Base-by-base conservation (phyloP, 495 filamentous ascomycete genomes). In the Barbatosphaeria neglecta region DNA sequence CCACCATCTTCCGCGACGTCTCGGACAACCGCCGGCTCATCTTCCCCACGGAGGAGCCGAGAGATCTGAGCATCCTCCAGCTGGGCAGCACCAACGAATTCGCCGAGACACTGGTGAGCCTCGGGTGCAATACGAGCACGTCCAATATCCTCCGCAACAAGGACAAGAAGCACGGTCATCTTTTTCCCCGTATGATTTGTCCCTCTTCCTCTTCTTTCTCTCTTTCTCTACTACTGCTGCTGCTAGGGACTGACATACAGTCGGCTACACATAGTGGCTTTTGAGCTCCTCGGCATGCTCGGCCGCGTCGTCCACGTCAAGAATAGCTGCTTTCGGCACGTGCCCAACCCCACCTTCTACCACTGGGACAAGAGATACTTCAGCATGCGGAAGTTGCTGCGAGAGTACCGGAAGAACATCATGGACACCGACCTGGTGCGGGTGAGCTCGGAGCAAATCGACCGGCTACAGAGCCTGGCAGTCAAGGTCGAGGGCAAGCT, bases 261-360 rank as follows among this genome's bases (percentile, higher is more conserved):
- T 16, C 33, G 17, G 2, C 33, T 41, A 7, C n/a, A n/a, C 20
- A 4, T 51, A 75, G 70, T 74, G 1, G 59, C 70, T 3, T 74
- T 76, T 31, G 72, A 76, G 47, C 52, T 76, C 9, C 52, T 76
- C 24, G 72, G 70, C 13, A 76, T 76, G 72, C 55, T 76, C 5
- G 64, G 66, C 42, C 64, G 66, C n/a, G 62, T 59, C 2, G 51
- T 72, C 8, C 66, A 70, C 17, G 63, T 72, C 20, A 50, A 53
- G 1, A 58, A 61, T 13, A 67, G 57, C 35, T 63, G 51, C 41
- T 73, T 66, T 45, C 63, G 69, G 9, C 66, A 68, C 57, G 56
- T 76, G 2, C 72, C 70, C 2, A 76, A 76, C 49, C 71, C 71
- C 1, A 74, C 70, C 0, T 53, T 61, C 1, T 67, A 66, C 44